Conservation (phyloP, 257 asterid species). For the Leonotis leonurus region DNA sequence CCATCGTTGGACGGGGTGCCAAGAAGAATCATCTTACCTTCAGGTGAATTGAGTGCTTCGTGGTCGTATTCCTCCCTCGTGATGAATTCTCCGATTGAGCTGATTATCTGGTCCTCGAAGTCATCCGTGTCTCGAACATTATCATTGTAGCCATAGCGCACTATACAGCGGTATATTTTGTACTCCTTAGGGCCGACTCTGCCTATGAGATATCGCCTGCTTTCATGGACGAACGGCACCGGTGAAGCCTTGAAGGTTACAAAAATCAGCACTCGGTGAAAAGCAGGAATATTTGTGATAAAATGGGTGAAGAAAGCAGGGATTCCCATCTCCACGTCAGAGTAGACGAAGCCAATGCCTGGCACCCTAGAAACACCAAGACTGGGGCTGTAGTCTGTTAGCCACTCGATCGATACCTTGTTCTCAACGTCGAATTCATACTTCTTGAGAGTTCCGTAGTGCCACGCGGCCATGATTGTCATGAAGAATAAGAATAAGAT, state of each 20-base stretch:
- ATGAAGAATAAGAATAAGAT: conserved; percentile 41
- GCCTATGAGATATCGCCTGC: conserved; percentile 62
- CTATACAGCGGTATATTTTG: conserved; percentile 69
- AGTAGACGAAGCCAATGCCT: conserved; percentile 82
- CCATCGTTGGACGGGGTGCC: conserved; percentile 48
- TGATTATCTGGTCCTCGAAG: conserved; percentile 73
- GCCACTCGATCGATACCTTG: conserved; percentile 80
- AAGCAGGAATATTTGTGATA: conserved; percentile 82
- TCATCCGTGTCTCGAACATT: conserved; percentile 53
- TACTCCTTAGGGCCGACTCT: conserved; percentile 73
- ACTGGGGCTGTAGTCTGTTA: conserved; percentile 68
- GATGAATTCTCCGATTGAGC: conserved; percentile 75
- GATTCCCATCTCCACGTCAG: conserved; percentile 62
- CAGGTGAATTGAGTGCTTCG: conserved; percentile 43
- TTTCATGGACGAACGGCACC: conserved; percentile 52
- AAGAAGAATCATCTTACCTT: conserved; percentile 61
- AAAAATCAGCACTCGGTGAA: conserved; percentile 71
- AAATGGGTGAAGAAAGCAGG: conserved; percentile 89
- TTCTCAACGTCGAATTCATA: conserved; percentile 65
- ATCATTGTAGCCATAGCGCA: conserved; percentile 69
- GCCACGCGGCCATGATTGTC: conserved; percentile 78
- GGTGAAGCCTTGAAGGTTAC: conserved; percentile 74
- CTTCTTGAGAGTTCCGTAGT: conserved; percentile 81
- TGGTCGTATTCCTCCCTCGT: conserved; percentile 47
- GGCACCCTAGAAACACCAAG: conserved; percentile 76